Conservation (phyloP, 306 rosid genomes). For the Dalbergia cochinchinensis region DNA sequence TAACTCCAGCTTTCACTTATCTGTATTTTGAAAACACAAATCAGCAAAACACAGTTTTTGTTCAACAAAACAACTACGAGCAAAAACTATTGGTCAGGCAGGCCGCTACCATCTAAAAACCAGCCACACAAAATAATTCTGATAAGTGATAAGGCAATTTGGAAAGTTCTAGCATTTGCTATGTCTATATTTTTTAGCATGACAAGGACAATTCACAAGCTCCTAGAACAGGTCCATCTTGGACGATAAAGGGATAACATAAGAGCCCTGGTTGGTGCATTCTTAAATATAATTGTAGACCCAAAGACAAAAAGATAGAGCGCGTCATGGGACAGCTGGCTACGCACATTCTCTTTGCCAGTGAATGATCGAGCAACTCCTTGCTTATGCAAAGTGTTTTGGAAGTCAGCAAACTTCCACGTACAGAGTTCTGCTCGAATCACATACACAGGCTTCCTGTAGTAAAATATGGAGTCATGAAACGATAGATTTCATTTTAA, state of each 20-base stretch:
- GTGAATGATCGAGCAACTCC: conserved; percentile 82
- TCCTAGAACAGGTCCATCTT: not conserved
- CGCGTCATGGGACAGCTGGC: conserved; percentile 35
- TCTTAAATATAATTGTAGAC: conserved; percentile 6
- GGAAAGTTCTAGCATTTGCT: conserved; percentile 13
- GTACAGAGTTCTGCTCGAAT: conserved; percentile 80
- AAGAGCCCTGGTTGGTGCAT: not conserved
- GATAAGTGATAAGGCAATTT: not conserved
- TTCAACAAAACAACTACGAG: conserved; percentile 9
- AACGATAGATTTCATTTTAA: conserved; percentile 43
- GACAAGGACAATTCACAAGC: not conserved
- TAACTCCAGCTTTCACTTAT: conserved; percentile 79
- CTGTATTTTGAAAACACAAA: conserved; percentile 52
- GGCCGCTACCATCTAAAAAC: conserved; percentile 13
- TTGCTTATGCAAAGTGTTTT: conserved; percentile 67
- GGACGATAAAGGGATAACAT: not conserved
- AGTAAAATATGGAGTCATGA: conserved; percentile 25
- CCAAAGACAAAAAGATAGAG: not conserved
- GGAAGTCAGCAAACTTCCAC: conserved; percentile 94
- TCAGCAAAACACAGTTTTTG: not conserved
- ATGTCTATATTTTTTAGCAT: not conserved
- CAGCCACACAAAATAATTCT: conserved; percentile 9
- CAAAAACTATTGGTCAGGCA: conserved; percentile 2
- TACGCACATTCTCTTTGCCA: conserved; percentile 82
- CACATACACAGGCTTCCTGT: conserved; percentile 91